phyloP scores from a whole-genome alignment of 768 basidiomycete genomes.

The Mycena olivaceomarginata region DNA sequence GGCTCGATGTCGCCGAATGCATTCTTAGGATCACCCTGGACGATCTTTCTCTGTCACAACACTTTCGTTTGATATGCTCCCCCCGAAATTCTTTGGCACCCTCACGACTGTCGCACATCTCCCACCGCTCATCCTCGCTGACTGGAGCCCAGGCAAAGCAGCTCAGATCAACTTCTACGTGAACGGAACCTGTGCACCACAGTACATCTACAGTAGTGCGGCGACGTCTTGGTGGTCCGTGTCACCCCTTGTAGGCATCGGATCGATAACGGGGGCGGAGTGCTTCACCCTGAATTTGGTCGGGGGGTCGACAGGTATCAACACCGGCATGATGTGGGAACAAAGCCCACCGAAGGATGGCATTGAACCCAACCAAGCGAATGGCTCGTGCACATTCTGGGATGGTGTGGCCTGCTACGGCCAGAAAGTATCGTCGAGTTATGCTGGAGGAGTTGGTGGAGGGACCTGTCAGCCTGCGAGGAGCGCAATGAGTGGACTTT shows the following conservation, averaged over 20 bases:
- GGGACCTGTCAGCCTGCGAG: slow-evolving; percentile 9
- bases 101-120: not conserved
- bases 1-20: too few species aligned
- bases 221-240: not conserved
- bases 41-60: too few species aligned
- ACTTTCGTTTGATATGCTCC: not conserved
- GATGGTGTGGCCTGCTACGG: not conserved
- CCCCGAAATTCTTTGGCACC: not conserved
- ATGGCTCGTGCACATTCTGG: slow-evolving; percentile 12
- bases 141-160: slow-evolving; percentile 17
- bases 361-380: not conserved
- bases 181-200: not conserved
- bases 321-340: too few species aligned
- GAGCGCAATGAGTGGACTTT: slow-evolving; percentile 13
- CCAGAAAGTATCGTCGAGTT: not conserved
- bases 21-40: too few species aligned
- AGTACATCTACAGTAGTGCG: not conserved
- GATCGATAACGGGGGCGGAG: not conserved
- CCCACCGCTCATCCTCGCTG: not conserved
- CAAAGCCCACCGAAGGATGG: not conserved
- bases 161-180: slow-evolving; percentile 28
- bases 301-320: not conserved
- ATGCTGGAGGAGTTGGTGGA: too few species aligned
- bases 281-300: slow-evolving; percentile 13
- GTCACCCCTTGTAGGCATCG: not conserved